Base-by-base conservation (phyloP, 2,329 filamentous ascomycete genomes). In the Alternaria angustiovoidea region DNA sequence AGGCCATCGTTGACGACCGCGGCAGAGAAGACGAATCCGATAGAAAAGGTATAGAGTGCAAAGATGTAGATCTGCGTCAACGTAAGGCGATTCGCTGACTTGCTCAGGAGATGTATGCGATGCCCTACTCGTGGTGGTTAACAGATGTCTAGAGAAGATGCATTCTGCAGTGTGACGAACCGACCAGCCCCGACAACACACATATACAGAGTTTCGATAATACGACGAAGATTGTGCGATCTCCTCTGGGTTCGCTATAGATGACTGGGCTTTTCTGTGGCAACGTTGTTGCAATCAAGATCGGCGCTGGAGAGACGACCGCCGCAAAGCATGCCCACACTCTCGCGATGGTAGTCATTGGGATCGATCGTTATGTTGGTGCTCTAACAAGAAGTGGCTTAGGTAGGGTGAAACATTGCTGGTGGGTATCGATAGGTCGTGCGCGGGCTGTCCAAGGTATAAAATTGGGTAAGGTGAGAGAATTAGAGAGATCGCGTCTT, bases 11-110 rank as follows among this genome's bases (percentile, higher is more conserved):
- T 67, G 0, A 79, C 57, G 16, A 80, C 54, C 1, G 77, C 71
- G n/a, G 75, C 68, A 1, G 76, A 66, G 26, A 73, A 42, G 20
- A 79, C 69, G 51, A 80, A 81, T 1, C 59, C 59, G 41, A 80
- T 73, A 20, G 75, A 75, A 24, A 76, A 56, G 16, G 76, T 32
- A 63, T 79, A 80, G 2, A 79, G 72, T 5, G 72, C 26, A 18
- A 76, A 65, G 28, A 81, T 70, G 8, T 81, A 61, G 2, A 74
- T 26, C 2, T 76, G 74, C 5, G 64, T 60, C 14, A 67, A 51
- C 11, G 58, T 65, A 11, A 69, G 22, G 26, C 32, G 54, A 11
- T 32, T 57, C 12, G 60, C 16, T 0, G 49, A 54, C 4, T 48
- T 51, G 5, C 44, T 32, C 5, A 67, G 26, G 11, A 61, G 51